Evolutionary conservation across 805 yeast species (phyloP).

Genomic region (Sugiyamaella chiloensis): DNA sequence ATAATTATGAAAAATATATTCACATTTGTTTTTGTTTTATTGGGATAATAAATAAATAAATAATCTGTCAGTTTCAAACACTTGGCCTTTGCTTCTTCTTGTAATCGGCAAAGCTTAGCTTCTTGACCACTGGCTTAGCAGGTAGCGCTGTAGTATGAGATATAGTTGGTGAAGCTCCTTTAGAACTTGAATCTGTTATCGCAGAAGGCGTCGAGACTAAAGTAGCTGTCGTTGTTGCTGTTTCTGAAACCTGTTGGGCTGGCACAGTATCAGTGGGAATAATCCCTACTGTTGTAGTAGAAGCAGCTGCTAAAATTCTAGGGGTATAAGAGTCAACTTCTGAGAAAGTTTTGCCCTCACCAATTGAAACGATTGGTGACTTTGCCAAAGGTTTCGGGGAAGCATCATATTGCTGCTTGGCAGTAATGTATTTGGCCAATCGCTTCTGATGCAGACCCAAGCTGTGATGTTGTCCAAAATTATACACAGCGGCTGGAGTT

Average conservation of each 20-base stretch:
- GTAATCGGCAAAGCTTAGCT: constrained; percentile 72
- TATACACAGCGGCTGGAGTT: not conserved
- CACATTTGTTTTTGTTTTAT: too few species aligned
- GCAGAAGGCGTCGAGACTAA: not conserved
- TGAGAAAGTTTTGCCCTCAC: not conserved
- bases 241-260: not conserved
- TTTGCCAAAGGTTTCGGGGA: not conserved
- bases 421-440: constrained; percentile 4
- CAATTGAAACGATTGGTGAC: not conserved
- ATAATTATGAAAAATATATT: too few species aligned
- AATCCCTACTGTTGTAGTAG: constrained; percentile 6
- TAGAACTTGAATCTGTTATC: not conserved
- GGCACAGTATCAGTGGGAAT: not conserved
- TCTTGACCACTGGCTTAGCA: constrained; percentile 37
- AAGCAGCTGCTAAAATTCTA: not conserved
- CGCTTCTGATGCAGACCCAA: constrained; percentile 8
- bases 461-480: not conserved
- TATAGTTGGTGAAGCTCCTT: constrained; percentile 1
- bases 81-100: constrained; percentile 46
- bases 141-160: constrained; percentile 5
- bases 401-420: constrained; percentile 9
- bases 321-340: not conserved
- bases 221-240: not conserved
- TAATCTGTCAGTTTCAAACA: not conserved
- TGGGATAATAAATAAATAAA: too few species aligned